Base-by-base conservation (phyloP, 139 green algal genomes). In the Eudorina sp. region DNA sequence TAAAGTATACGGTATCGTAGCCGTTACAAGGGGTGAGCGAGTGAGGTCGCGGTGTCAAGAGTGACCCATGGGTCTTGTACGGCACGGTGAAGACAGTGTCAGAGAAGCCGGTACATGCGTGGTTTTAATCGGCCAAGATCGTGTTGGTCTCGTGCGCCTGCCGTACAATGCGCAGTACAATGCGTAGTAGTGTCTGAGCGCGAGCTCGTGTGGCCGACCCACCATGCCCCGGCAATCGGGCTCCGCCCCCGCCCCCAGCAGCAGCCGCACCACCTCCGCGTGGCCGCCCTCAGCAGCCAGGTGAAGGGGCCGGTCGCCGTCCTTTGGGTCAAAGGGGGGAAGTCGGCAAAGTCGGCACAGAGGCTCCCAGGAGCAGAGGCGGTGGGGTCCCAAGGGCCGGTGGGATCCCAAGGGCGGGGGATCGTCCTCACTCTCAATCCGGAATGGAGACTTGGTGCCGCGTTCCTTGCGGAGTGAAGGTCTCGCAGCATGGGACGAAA, bases 301-400 rank as follows among this genome's bases (percentile, higher is more conserved):
- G 19, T 64, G 46, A 31, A 91, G 70, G 43, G 88, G 88, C 58
- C 82, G 58, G 51, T 91, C 81, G 3, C 88, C 58, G 48, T 89
- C 83, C 64, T 73, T 41, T 29, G 18, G n/a, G n/a, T 43, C n/a
- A 43, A 16, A 41, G 7, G 64, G 64, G 64, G n/a, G n/a, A 73
- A 45, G n/a, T 16, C 6, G 6, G 29, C 4, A 16, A 13, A 58
- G 51, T 16, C 8, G n/a, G 4, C 8, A 73, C 4, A 6, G 64
- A 45, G n/a, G n/a, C n/a, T n/a, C n/a, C n/a, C 29, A 73, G n/a
- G 43, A 8, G 14, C 29, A 45, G 6, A n/a, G 41, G 64, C 6
- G 29, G 64, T 41, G n/a, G 29, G 64, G 29, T 41, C n/a, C 9
- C n/a, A 73, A 21, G n/a, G 58, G 58, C n/a, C n/a, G n/a, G n/a